These are phyloP conservation scores for Ceratobasidium sp. DNA, from an alignment of 1,284 basidiomycete genomes.

Conservation along the genomic window DNA sequence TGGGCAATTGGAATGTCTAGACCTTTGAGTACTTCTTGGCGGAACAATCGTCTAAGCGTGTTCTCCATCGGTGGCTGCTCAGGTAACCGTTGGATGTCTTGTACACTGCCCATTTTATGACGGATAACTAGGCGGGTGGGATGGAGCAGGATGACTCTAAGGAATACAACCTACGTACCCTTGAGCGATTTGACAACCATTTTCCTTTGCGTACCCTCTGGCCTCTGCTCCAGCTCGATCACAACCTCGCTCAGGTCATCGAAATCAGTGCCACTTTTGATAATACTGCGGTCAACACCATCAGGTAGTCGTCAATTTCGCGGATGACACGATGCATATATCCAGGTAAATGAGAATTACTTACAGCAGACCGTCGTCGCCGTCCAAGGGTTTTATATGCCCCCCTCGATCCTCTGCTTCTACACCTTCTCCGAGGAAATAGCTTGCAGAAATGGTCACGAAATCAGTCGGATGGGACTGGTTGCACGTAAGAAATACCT, in stretches of 20 bases:
- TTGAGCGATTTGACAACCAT: constrained; percentile 75
- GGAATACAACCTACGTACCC: constrained; percentile 60
- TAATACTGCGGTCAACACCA: constrained; percentile 56
- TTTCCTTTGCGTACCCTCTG: constrained; percentile 72
- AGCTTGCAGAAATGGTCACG: not conserved
- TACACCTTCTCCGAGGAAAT: constrained; percentile 84
- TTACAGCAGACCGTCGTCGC: constrained; percentile 78
- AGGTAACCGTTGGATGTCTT: no score
- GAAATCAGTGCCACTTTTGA: constrained; percentile 94
- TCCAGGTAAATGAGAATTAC: constrained; percentile 46
- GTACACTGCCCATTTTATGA: no score
- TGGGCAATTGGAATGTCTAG: no score
- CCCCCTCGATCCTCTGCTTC: constrained; percentile 71
- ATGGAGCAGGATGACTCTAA: no score
- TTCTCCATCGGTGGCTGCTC: no score
- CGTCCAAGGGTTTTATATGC: constrained; percentile 68
- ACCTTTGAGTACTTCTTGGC: no score
- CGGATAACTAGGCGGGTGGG: no score
- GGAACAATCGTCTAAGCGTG: no score
- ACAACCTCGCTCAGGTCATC: constrained; percentile 83
- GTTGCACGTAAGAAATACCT: constrained; percentile 58
- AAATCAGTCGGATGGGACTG: no score
- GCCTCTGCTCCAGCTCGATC: constrained; percentile 72
- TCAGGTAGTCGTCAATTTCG: no score
- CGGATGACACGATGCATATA: no score